A percentile compares a stretch with the other conserved stretches of the same genome.
Conservation (phyloP, 192 early-diverging fungal species). For the Podila verticillata region DNA sequence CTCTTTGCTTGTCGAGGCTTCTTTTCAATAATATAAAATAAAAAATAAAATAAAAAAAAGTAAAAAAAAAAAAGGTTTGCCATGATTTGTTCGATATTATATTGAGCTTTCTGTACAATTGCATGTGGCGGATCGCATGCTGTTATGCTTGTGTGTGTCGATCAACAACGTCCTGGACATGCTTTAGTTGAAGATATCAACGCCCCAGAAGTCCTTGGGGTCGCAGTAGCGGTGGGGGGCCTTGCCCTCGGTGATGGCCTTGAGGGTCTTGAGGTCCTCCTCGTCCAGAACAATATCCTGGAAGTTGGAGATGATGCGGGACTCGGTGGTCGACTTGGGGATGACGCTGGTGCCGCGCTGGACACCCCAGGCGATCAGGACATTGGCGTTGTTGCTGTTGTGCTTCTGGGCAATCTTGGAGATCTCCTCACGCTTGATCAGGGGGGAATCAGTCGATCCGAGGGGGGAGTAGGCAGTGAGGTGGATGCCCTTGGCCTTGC, state of each 20-base stretch:
- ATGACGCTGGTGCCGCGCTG: conserved; percentile 82
- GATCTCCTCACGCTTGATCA: conserved; percentile 56
- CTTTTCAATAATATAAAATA: too few relatives aligned
- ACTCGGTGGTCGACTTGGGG: conserved; percentile 79
- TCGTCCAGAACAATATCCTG: conserved; percentile 58
- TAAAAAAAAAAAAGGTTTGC: too few relatives aligned
- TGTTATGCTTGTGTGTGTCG: too few relatives aligned
- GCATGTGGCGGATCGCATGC: too few relatives aligned
- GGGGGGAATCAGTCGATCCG: conserved; percentile 55
- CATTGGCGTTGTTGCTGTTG: conserved; percentile 72
- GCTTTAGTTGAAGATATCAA: conserved; percentile 9
- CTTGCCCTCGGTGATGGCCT: conserved; percentile 37
- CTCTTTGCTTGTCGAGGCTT: too few relatives aligned
- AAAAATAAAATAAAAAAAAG: too few relatives aligned
- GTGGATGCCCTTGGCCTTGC: conserved; percentile 72
- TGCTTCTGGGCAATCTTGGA: conserved; percentile 76
- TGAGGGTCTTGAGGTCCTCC: conserved; percentile 54
- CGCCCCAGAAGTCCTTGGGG: conserved; percentile 36
- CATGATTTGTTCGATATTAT: too few relatives aligned
- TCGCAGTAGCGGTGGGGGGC: conserved; percentile 57
- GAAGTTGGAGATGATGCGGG: conserved; percentile 70
- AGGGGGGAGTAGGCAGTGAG: conserved; percentile 89
- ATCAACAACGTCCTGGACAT: too few relatives aligned
- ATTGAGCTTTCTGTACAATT: too few relatives aligned
- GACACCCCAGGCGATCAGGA: conserved; percentile 78